Percentiles rank a stretch among this genome's conserved stretches.
phyloP scores from a whole-genome alignment of 2,329 filamentous ascomycete species.

The Acrodontium crateriforme region DNA sequence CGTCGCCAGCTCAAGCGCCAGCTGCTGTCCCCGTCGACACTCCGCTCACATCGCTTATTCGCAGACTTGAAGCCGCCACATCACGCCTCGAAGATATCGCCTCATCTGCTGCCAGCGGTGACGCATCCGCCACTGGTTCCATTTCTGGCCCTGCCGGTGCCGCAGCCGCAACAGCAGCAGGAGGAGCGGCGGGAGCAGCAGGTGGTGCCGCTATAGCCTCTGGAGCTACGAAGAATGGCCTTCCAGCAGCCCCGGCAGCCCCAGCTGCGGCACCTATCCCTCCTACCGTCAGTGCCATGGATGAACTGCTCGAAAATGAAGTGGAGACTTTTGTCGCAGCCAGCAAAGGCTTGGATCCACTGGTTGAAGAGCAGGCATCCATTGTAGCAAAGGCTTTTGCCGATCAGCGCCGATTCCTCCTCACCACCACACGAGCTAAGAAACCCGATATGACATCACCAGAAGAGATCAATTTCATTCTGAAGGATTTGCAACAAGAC shows the following conservation, averaged over 20 bases:
- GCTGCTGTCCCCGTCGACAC: constrained; percentile 15
- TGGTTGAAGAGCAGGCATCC: constrained; percentile 51
- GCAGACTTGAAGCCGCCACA: constrained; percentile 90
- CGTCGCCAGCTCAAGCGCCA: neutral
- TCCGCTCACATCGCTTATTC: constrained; percentile 35
- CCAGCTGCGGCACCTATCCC: constrained; percentile 43
- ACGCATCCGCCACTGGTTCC: too few species aligned
- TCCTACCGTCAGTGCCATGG: constrained; percentile 75
- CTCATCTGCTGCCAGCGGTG: constrained; percentile 39
- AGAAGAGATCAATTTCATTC: constrained; percentile 55
- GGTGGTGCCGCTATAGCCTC: too few species aligned
- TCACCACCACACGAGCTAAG: constrained; percentile 80
- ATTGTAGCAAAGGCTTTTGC: constrained; percentile 55
- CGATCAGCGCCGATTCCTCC: constrained; percentile 74
- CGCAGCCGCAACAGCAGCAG: too few species aligned
- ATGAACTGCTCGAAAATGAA: constrained; percentile 58
- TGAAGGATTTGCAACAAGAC: constrained; percentile 76
- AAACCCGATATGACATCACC: constrained; percentile 67
- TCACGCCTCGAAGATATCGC: constrained; percentile 94
- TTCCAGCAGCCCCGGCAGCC: constrained; percentile 17
- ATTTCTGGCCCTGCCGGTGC: too few species aligned
- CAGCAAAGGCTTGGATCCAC: constrained; percentile 62
- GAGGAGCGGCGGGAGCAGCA: too few species aligned
- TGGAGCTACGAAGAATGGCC: too few species aligned
- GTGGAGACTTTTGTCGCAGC: constrained; percentile 66